Percentiles rank a stretch among this genome's conserved stretches.
Evolutionary conservation across 441 rosid genomes (phyloP).

Genomic region (Caryocar brasiliense): DNA sequence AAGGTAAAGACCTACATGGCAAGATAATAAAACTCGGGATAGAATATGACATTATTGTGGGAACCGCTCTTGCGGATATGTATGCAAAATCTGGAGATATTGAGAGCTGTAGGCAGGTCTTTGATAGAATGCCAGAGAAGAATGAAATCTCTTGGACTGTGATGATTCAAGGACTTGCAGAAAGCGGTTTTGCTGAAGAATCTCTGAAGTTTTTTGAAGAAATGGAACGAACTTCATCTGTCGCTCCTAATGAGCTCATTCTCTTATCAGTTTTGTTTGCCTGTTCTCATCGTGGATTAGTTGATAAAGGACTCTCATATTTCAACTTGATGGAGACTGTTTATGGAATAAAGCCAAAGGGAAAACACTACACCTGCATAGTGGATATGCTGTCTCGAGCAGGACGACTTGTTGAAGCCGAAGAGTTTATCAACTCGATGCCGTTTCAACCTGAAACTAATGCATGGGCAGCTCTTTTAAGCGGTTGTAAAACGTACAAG

Average conservation of each 20-base stretch:
- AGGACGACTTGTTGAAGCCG: conserved; percentile 48
- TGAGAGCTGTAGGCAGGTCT: conserved; percentile 28
- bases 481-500: conserved; percentile 37
- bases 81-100: conserved; percentile 62
- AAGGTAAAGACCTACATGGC: conserved; percentile 50
- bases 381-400: conserved; percentile 58
- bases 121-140: conserved; percentile 32
- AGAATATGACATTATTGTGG: conserved; percentile 28
- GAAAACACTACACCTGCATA: conserved; percentile 40
- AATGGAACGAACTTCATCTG: conserved; percentile 23
- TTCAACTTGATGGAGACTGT: conserved; percentile 34
- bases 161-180: conserved; percentile 55
- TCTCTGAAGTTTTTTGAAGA: conserved; percentile 37
- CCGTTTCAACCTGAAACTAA: conserved; percentile 40
- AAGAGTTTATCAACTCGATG: conserved; percentile 42
- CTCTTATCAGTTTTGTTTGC: conserved; percentile 49
- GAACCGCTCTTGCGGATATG: conserved; percentile 54
- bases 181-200: conserved; percentile 42
- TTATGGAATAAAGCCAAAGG: conserved; percentile 35
- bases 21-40: conserved; percentile 39
- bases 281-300: conserved; percentile 50
- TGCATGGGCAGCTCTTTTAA: conserved; percentile 43
- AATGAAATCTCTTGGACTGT: conserved; percentile 44
- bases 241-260: conserved; percentile 36
- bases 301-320: conserved; percentile 38